These are phyloP conservation scores for Sonneratia alba DNA, from an alignment of 345 rosid species.

Conservation along the genomic window DNA sequence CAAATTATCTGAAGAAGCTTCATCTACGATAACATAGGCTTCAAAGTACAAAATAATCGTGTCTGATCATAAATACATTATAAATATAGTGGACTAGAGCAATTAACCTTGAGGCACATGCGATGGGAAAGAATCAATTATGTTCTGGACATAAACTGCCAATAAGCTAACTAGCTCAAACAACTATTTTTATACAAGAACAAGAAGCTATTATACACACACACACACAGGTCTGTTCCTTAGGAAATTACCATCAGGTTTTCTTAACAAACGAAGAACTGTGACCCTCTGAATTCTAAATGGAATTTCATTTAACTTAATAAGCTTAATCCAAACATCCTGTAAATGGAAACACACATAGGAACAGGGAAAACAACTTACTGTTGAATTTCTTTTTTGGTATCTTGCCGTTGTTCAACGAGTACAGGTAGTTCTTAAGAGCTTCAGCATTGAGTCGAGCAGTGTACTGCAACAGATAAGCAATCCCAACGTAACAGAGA, in stretches of 20 bases:
- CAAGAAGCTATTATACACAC: neutral
- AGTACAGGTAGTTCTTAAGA: constrained; percentile 53
- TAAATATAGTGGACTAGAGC: neutral
- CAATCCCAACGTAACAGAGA: neutral
- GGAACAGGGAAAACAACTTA: constrained; percentile 27
- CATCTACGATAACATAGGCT: too few relatives aligned
- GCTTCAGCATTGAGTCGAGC: constrained; percentile 82
- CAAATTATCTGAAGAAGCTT: neutral
- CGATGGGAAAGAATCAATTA: neutral
- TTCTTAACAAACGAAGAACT: neutral
- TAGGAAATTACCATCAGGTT: neutral
- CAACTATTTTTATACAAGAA: neutral
- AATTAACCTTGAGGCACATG: neutral
- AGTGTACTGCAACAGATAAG: constrained; percentile 40
- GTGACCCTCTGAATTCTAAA: neutral
- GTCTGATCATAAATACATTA: too few relatives aligned
- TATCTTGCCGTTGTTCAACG: constrained; percentile 59
- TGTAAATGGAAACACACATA: neutral
- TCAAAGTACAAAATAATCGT: too few relatives aligned
- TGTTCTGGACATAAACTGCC: neutral
- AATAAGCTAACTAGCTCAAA: neutral
- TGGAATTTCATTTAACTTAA: neutral
- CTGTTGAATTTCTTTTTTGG: constrained; percentile 79
- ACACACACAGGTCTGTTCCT: neutral
- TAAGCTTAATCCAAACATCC: neutral